Evolutionary conservation across 2,329 filamentous ascomycete genomes (phyloP), one percentile per base, ranked within the genome.

Genomic region (Fusarium sororula): DNA sequence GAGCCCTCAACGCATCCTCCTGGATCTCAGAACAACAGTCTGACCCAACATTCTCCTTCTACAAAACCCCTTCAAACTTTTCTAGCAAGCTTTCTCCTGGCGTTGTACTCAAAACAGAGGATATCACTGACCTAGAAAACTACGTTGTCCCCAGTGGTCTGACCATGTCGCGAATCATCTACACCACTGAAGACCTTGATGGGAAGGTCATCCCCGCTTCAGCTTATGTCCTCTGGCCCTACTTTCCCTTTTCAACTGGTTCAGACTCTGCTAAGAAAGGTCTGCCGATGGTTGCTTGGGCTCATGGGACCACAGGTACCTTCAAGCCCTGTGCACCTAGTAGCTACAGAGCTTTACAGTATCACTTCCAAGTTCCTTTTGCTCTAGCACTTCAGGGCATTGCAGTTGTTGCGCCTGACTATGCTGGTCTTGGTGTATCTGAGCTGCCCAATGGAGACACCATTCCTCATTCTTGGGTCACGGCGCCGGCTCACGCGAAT

Each of bases 331-430:
- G 71, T 9, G 70, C 71, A 3, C 71, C 71, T 3, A 70, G 65
- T 26, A 70, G 58, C 41, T 73, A 73, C 48, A 47, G 54, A 26
- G 65, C 69, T 26, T 63, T 74, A 1, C 70, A 73, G 26, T 74
- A 74, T n/a, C 60, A 73, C 20, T 73, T 73, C 39, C 67, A 71
- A n/a, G 70, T 64, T 12, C 71, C 71, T 0, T 74, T 73, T 30
- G 51, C 62, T 4, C 35, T 74, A 10, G 71, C 71, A 9, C 66
- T 73, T 14, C 70, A 73, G 20, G 71, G 71, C 1, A 70, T 73
- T 17, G 70, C 59, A 24, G 71, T 74, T 7, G 58, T 74, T 14
- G 71, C 70, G 5, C 71, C 71, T 1, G 71, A 74, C 42, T 74
- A 74, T 53, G 62, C 66, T 15, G 71, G 70, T n/a, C 66, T 73